Evolutionary conservation across 78 protist genomes (phyloP), one percentile per base, ranked within the genome.

Genomic region (Blattamonas nauphoetae): DNA sequence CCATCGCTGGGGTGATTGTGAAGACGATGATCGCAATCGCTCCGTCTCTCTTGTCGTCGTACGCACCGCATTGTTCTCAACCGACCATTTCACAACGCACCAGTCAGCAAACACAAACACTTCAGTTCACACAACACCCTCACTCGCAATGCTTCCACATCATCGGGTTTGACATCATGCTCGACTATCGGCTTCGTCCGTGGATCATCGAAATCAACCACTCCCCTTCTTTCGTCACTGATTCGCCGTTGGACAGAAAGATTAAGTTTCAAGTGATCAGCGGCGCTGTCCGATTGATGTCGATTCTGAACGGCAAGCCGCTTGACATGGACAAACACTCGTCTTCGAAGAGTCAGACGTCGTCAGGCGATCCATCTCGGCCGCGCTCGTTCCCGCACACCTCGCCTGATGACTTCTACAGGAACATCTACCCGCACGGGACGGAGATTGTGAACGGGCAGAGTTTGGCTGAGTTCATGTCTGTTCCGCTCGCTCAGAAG

Each of bases 151-250:
- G 83, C 41, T 79, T 79, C 41, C 83, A 79, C 83, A 21, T 79
- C 43, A 21, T 79, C 41, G 83, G 83, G 45, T 79, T 79, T 21
- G 83, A 79, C 41, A 21, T 79, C 32, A 4, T 79, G 33, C 83
- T 79, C 45, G 83, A 79, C 41, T 79, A 79, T 21, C 6, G 83
- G 45, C 83, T 79, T 6, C 83, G 83, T 11, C 83, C 83, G 83
- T 79, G 83, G 83, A 79, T 79, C 41, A 5, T 79, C 41, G 43
- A 79, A 21, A 79, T 79, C 83, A 79, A 79, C 83, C 83, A 79
- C 41, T 79, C 83, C 4, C 83, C 83, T 4, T 79, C 83, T 4
- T 21, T 79, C 32, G 43, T 79, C 42, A 32, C 42, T 11, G 83
- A 79, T 11, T 6, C 83, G 41, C 43, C 6, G 33, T 11, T 79